These are phyloP conservation scores for Ophiobolus disseminans DNA, from an alignment of 2,329 filamentous ascomycete species.

Conservation along the genomic window DNA sequence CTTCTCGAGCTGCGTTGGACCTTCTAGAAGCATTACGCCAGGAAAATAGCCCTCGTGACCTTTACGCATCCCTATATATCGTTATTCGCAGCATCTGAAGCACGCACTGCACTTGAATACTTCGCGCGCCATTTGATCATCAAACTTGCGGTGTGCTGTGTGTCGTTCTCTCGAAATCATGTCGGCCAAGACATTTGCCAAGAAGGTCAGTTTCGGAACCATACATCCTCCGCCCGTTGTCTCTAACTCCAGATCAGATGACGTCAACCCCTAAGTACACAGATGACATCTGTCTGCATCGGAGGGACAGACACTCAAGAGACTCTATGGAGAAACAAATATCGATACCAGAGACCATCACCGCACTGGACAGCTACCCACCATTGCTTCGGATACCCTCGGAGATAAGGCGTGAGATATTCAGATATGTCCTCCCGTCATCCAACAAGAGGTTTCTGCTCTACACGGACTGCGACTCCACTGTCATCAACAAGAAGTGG, in stretches of 20 bases:
- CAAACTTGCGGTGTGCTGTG: background rate
- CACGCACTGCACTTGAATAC: background rate
- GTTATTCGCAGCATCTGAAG: background rate
- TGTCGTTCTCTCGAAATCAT: slow-evolving; percentile 24
- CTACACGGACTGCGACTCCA: slow-evolving; percentile 53
- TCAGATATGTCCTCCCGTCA: slow-evolving; percentile 47
- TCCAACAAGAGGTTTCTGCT: slow-evolving; percentile 54
- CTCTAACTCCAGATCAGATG: slow-evolving; percentile 34
- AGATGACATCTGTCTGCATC: slow-evolving; percentile 35
- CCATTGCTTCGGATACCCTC: slow-evolving; percentile 48
- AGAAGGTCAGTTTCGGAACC: slow-evolving; percentile 39
- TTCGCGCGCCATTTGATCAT: background rate
- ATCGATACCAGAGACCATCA: slow-evolving; percentile 47
- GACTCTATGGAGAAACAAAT: slow-evolving; percentile 45
- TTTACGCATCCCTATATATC: slow-evolving; percentile 2
- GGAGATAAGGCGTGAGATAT: slow-evolving; percentile 49
- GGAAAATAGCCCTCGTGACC: slow-evolving; percentile 14
- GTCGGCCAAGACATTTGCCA: slow-evolving; percentile 44
- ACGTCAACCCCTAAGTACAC: slow-evolving; percentile 34
- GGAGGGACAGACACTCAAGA: slow-evolving; percentile 32
- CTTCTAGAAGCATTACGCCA: background rate
- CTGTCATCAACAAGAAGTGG: slow-evolving; percentile 48
- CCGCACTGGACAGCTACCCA: slow-evolving; percentile 45
- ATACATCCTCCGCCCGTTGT: slow-evolving; percentile 5
- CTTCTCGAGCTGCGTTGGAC: background rate